Evolutionary conservation across 2,329 filamentous ascomycete genomes (phyloP).

Genomic region (Diaporthe longicolla): DNA sequence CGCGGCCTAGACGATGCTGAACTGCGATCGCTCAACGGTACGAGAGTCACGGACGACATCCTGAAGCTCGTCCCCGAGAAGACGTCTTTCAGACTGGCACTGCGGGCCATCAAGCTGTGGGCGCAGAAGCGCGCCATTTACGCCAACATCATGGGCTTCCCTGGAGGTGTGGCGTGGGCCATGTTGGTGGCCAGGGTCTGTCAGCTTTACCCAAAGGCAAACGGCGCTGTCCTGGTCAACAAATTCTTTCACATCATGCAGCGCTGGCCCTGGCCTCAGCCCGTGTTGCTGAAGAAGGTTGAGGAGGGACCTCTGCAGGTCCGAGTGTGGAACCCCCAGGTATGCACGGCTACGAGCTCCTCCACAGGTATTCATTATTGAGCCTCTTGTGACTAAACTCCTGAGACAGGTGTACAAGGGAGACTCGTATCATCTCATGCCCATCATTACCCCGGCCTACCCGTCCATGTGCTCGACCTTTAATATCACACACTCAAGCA

Average conservation of each 20-base stretch:
- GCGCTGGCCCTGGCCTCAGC: slow-evolving; percentile 93
- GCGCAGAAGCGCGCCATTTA: slow-evolving; percentile 93
- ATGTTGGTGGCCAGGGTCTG: slow-evolving; percentile 97
- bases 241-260: slow-evolving; percentile 96
- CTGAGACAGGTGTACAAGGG: slow-evolving; percentile 76
- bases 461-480: slow-evolving; percentile 98
- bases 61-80: slow-evolving; percentile 89
- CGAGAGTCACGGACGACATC: slow-evolving; percentile 94
- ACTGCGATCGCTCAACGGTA: slow-evolving; percentile 92
- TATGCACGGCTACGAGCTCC: slow-evolving; percentile 55
- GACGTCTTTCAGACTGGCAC: slow-evolving; percentile 88
- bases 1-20: slow-evolving; percentile 90
- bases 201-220: slow-evolving; percentile 94
- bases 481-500: slow-evolving; percentile 90
- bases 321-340: slow-evolving; percentile 94
- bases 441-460: slow-evolving; percentile 97
- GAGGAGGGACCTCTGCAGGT: slow-evolving; percentile 86
- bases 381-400: slow-evolving; percentile 44
- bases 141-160: slow-evolving; percentile 95
- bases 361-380: not conserved
- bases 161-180: slow-evolving; percentile 96
- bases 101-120: slow-evolving; percentile 97
- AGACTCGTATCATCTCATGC: slow-evolving; percentile 93
- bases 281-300: slow-evolving; percentile 90
- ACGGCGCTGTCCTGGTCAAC: slow-evolving; percentile 87